Percentiles rank a stretch among this genome's conserved stretches.
Conservation (phyloP, 306 rosid species). For the Lablab purpureus region DNA sequence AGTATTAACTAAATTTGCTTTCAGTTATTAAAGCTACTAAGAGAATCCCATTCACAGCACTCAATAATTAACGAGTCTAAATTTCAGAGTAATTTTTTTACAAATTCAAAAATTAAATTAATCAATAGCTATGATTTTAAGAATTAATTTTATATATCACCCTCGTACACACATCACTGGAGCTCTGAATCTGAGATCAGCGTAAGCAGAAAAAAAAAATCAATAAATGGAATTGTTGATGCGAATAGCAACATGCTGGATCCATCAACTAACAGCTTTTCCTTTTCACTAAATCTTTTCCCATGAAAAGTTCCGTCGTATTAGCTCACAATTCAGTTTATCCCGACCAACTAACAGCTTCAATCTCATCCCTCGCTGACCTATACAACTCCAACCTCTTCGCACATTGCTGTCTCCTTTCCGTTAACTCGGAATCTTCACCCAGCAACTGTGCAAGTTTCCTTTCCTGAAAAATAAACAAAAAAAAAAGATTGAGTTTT, state of each 20-base stretch:
- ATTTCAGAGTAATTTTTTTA: not conserved
- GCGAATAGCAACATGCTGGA: slow-evolving; percentile 2
- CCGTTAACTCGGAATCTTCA: slow-evolving; percentile 83
- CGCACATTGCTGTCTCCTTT: slow-evolving; percentile 84
- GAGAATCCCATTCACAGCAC: not conserved
- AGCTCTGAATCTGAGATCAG: slow-evolving; percentile 36
- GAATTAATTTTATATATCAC: not conserved
- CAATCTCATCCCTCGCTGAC: slow-evolving; percentile 93
- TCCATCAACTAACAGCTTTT: not conserved
- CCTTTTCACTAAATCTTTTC: not conserved
- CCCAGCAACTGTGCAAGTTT: slow-evolving; percentile 79
- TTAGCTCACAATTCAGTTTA: slow-evolving; percentile 43
- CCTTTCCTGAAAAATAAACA: slow-evolving; percentile 63
- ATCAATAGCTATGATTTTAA: not conserved
- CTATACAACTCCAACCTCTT: slow-evolving; percentile 82
- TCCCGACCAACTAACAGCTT: slow-evolving; percentile 86
- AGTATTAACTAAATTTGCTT: not conserved
- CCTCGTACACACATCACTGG: not conserved
- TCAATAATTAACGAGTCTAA: not conserved
- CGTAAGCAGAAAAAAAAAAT: slow-evolving; percentile 14
- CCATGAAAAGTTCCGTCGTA: slow-evolving; percentile 2
- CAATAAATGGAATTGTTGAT: not conserved
- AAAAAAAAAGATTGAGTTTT: not conserved
- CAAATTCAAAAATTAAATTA: not conserved
- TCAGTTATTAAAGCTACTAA: not conserved